These are phyloP conservation scores for Malus asiatica DNA, from an alignment of 306 rosid species.

Conservation along the genomic window DNA sequence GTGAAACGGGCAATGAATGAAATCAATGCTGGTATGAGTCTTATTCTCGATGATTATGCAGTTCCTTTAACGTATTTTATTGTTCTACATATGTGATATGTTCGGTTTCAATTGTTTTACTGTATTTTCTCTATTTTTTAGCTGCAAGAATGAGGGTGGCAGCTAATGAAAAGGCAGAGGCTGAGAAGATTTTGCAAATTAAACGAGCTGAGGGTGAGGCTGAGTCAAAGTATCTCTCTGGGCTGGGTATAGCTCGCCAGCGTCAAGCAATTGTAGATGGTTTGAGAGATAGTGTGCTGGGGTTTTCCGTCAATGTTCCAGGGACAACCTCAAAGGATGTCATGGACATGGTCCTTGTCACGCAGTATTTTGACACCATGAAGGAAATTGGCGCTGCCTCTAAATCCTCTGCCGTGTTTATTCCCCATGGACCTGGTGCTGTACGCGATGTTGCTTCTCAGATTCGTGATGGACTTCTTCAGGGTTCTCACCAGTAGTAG, in stretches of 20 bases:
- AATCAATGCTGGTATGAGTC: conserved; percentile 75
- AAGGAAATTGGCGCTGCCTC: conserved; percentile 92
- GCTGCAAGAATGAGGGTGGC: conserved; percentile 92
- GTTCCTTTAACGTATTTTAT: not conserved
- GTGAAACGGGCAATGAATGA: conserved; percentile 97
- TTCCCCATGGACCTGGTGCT: conserved; percentile 97
- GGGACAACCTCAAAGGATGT: conserved; percentile 90
- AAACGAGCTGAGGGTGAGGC: conserved; percentile 97
- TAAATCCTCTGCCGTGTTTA: conserved; percentile 87
- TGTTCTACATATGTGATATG: not conserved
- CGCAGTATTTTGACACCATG: conserved; percentile 95
- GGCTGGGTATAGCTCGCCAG: conserved; percentile 89
- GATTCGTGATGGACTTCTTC: conserved; percentile 92
- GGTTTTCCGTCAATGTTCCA: conserved; percentile 80
- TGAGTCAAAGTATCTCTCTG: conserved; percentile 79
- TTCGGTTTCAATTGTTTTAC: not conserved
- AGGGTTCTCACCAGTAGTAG: conserved; percentile 43
- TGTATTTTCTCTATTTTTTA: conserved; percentile 22
- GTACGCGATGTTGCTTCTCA: conserved; percentile 81
- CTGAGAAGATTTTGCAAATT: conserved; percentile 80
- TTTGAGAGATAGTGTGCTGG: conserved; percentile 83
- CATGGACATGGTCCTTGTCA: conserved; percentile 97
- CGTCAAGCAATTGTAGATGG: conserved; percentile 97
- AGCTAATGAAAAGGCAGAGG: conserved; percentile 92
- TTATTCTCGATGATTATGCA: not conserved